These are phyloP conservation scores for Fusarium napiforme DNA, from an alignment of 2,329 filamentous ascomycete genomes.

Conservation along the genomic window DNA sequence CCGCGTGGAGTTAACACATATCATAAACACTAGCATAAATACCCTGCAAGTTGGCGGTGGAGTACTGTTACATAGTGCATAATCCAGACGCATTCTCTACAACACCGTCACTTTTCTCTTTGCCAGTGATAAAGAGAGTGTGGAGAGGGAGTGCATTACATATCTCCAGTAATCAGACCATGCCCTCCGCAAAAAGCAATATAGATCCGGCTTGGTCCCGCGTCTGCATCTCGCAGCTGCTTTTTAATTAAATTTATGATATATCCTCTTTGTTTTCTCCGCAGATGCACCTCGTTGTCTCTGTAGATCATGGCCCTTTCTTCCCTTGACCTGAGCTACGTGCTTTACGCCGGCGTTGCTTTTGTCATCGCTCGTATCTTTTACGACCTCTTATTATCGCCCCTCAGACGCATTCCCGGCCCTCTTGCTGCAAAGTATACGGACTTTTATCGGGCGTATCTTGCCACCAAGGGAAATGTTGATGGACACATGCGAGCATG, in stretches of 20 bases:
- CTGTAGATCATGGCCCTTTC: constrained; percentile 26
- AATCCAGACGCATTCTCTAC: neutral
- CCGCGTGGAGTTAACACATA: neutral
- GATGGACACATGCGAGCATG: constrained; percentile 15
- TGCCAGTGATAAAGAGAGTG: neutral
- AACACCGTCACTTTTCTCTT: neutral
- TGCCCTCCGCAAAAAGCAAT: constrained; percentile 14
- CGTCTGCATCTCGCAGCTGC: neutral
- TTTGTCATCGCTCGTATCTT: constrained; percentile 8
- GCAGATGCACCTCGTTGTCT: neutral
- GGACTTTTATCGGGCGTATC: constrained; percentile 29
- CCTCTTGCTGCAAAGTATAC: constrained; percentile 22
- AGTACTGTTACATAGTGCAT: constrained; percentile 4
- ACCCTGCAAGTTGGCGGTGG: neutral
- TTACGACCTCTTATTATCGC: constrained; percentile 27
- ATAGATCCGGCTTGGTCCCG: neutral
- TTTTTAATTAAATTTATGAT: constrained; percentile 10
- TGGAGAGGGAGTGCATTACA: neutral
- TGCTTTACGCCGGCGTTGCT: constrained; percentile 9
- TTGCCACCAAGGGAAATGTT: constrained; percentile 23
- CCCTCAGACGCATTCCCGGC: constrained; percentile 25
- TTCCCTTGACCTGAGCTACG: neutral
- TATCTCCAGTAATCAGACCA: neutral
- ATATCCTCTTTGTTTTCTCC: neutral
- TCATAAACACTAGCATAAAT: constrained; percentile 4